phyloP scores from a whole-genome alignment of 805 yeast genomes.

The Scheffersomyces stipitis region DNA sequence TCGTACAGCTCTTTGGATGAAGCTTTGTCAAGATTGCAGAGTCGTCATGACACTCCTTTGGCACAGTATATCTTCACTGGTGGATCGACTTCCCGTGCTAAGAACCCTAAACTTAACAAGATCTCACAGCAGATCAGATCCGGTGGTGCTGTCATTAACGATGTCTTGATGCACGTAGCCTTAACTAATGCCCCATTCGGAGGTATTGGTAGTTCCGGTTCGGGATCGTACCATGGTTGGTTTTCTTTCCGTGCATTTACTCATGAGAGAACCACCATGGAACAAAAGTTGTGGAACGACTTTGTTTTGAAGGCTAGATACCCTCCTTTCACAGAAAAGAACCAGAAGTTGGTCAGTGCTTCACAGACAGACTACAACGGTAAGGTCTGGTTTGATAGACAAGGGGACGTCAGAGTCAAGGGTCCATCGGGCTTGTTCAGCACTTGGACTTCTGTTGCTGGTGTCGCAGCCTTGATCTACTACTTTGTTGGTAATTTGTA shows the following conservation, averaged over 20 bases:
- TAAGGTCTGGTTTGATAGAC: slow-evolving; percentile 39
- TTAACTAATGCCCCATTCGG: slow-evolving; percentile 80
- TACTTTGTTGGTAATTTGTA: slow-evolving; percentile 8
- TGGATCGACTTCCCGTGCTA: slow-evolving; percentile 42
- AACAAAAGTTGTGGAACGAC: slow-evolving; percentile 68
- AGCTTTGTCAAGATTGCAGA: slow-evolving; percentile 44
- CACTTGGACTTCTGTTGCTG: slow-evolving; percentile 31
- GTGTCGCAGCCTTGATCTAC: slow-evolving; percentile 27
- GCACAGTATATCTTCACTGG: slow-evolving; percentile 70
- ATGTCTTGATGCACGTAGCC: slow-evolving; percentile 69
- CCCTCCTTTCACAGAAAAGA: slow-evolving; percentile 53
- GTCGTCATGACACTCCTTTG: slow-evolving; percentile 70
- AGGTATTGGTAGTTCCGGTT: slow-evolving; percentile 84
- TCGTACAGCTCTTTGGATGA: slow-evolving; percentile 46
- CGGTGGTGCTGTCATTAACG: slow-evolving; percentile 72
- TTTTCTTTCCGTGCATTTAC: slow-evolving; percentile 65
- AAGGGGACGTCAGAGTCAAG: slow-evolving; percentile 30
- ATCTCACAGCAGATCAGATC: slow-evolving; percentile 60
- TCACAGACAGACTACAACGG: slow-evolving; percentile 31
- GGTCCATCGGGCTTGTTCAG: slow-evolving; percentile 37
- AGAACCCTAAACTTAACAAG: slow-evolving; percentile 40
- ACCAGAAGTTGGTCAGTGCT: slow-evolving; percentile 27
- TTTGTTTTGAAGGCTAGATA: slow-evolving; percentile 57
- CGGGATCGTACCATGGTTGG: slow-evolving; percentile 79
- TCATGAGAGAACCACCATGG: slow-evolving; percentile 67